A percentile compares a stretch with the other conserved stretches of the same genome.
Evolutionary conservation across 2,329 filamentous ascomycete species (phyloP).

Genomic region (Cadophora luteo-olivacea): DNA sequence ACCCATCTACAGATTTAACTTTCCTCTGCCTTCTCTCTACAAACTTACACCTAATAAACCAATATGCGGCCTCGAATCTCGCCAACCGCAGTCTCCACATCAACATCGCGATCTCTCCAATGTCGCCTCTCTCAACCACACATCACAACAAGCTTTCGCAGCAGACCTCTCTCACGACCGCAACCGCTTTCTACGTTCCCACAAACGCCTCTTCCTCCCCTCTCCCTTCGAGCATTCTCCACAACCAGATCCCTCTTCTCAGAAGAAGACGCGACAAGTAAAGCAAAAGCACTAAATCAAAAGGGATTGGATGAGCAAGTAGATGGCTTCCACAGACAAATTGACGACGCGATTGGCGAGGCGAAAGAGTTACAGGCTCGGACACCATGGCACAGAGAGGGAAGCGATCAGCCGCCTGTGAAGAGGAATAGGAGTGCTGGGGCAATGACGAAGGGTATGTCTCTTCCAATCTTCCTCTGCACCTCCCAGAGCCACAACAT

Average conservation of each 20-base stretch:
- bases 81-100: constrained; percentile 16
- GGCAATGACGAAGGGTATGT: constrained; percentile 68
- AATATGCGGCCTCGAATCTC: constrained; percentile 1
- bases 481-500: neutral
- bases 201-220: neutral
- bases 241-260: neutral
- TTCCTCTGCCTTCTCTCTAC: neutral
- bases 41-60: neutral
- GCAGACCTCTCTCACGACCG: constrained; percentile 23
- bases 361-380: constrained; percentile 63
- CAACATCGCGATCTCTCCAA: constrained; percentile 8
- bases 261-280: constrained; percentile 22
- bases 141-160: constrained; percentile 28
- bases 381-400: constrained; percentile 71
- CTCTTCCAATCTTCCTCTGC: neutral
- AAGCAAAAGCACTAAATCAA: constrained; percentile 35
- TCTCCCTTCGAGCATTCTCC: neutral
- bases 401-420: constrained; percentile 63
- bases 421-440: constrained; percentile 51
- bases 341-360: constrained; percentile 46
- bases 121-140: constrained; percentile 14
- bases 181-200: neutral
- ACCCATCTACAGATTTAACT: neutral
- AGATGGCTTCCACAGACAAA: constrained; percentile 46
- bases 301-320: constrained; percentile 44